These are phyloP conservation scores for Schizonepeta tenuifolia DNA, from an alignment of 257 asterid species.

Conservation along the genomic window DNA sequence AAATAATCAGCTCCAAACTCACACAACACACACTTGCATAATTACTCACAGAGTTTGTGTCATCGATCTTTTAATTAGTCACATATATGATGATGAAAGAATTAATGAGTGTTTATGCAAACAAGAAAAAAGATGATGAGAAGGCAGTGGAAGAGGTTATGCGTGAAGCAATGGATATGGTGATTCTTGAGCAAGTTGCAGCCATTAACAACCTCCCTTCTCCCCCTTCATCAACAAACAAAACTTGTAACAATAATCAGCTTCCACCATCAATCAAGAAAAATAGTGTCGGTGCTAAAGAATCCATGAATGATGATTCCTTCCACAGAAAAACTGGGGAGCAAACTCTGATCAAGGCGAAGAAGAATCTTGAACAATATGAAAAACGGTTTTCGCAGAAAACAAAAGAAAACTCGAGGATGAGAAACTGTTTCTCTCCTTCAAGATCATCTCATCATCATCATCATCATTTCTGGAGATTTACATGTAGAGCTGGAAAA, in stretches of 20 bases:
- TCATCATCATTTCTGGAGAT: too few species aligned
- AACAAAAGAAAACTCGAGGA: background rate
- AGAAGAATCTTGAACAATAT: background rate
- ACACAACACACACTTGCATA: background rate
- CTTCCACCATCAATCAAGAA: background rate
- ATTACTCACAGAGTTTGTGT: background rate
- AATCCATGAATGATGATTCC: background rate
- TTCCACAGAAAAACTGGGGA: background rate
- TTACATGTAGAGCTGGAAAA: background rate
- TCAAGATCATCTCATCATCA: background rate
- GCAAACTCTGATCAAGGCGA: background rate
- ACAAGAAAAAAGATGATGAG: background rate
- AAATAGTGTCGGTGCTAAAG: background rate
- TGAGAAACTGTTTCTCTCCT: background rate
- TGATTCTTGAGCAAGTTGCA: background rate
- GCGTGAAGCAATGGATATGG: conserved; percentile 1
- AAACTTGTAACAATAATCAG: background rate
- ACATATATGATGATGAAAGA: background rate
- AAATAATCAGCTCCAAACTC: background rate
- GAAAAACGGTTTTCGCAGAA: background rate
- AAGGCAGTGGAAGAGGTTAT: background rate
- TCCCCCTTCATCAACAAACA: background rate
- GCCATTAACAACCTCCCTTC: background rate
- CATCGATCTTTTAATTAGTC: too few species aligned
- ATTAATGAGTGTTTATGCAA: background rate